Base-by-base conservation (phyloP, 2,329 filamentous ascomycete genomes). In the Helotiales sp. region DNA sequence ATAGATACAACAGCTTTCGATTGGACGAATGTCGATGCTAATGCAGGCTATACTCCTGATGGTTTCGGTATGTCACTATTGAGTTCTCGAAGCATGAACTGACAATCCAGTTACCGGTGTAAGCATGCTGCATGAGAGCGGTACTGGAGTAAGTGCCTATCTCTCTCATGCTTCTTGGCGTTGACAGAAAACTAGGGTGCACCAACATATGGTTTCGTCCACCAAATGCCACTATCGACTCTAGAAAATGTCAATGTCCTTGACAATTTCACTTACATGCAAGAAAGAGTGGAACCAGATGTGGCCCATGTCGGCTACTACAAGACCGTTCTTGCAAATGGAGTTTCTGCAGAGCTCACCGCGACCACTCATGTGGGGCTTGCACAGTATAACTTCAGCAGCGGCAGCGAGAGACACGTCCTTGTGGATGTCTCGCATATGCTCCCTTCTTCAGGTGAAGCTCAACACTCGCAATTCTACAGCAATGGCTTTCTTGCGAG, bases 171-270 rank as follows among this genome's bases (percentile, higher is more conserved):
- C 12, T 10, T 13, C 19, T 9, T 27, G 6, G 15, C 22, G n/a
- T n/a, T 44, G 22, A 44, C 9, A 44, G 1, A 9, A 15, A 24
- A n/a, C n/a, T 25, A 44, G 40, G 83, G 83, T 1, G 78, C 79
- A 6, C 80, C 82, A 0, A 85, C 83, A 55, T 86, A 85, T 57
- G 83, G 82, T 0, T 74, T 84, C 5, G 76, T 81, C 29, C 73
- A 77, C 1, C 79, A 81, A 58, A 73, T 81, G 67, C 79, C 77
- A 0, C 68, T 81, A 13, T 71, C 70, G 1, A 71, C 63, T 1
- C 61, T 79, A 2, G 76, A 77, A 0, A 68, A 70, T 5, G 70
- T 81, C 34, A 73, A 72, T 59, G 68, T 84, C 6, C 73, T 76
- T 2, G 80, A 82, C 62, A 77, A 84, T 15, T 71, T 59, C 4